These are phyloP conservation scores for Bipolaris oryzae DNA, from an alignment of 2,329 filamentous ascomycete genomes.

Conservation along the genomic window DNA sequence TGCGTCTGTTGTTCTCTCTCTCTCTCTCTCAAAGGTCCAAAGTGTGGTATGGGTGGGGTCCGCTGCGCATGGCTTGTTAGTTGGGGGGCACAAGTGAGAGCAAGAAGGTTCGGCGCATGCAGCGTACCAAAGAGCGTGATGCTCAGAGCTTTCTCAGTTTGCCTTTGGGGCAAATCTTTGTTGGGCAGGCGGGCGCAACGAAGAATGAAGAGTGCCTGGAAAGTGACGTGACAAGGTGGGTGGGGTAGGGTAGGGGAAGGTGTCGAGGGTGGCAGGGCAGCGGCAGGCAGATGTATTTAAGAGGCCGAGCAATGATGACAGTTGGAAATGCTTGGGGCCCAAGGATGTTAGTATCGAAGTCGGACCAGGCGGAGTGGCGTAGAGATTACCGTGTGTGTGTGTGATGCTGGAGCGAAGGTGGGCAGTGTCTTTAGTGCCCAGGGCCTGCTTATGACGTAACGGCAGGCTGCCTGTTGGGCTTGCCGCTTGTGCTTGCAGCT, in stretches of 20 bases:
- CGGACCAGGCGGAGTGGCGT: slow-evolving; percentile 26
- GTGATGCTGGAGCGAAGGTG: slow-evolving; percentile 24
- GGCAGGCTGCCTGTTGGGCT: slow-evolving; percentile 14
- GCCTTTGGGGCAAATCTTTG: slow-evolving; percentile 22
- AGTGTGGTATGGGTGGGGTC: slow-evolving; percentile 10
- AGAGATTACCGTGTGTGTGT: slow-evolving; percentile 23
- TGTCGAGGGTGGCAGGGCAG: slow-evolving; percentile 23
- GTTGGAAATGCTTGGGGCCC: slow-evolving; percentile 25
- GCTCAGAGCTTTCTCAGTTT: slow-evolving; percentile 18
- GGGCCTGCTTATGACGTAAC: slow-evolving; percentile 18
- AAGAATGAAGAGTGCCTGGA: slow-evolving; percentile 32
- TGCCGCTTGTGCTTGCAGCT: not conserved
- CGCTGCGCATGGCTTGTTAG: slow-evolving; percentile 28
- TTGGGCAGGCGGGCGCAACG: slow-evolving; percentile 28
- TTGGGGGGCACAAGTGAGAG: slow-evolving; percentile 11
- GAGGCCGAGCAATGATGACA: slow-evolving; percentile 26
- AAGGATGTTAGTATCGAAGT: slow-evolving; percentile 8
- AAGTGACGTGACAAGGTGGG: slow-evolving; percentile 32
- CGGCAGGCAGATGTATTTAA: slow-evolving; percentile 30
- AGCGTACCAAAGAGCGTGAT: slow-evolving; percentile 29
- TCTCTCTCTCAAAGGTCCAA: slow-evolving; percentile 20
- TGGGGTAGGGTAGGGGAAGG: slow-evolving; percentile 12
- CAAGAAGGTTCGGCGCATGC: not conserved
- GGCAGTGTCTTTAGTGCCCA: slow-evolving; percentile 13
- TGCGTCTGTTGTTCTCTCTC: not conserved